Conservation (phyloP, 805 yeast genomes). For the Ogataea corticis region DNA sequence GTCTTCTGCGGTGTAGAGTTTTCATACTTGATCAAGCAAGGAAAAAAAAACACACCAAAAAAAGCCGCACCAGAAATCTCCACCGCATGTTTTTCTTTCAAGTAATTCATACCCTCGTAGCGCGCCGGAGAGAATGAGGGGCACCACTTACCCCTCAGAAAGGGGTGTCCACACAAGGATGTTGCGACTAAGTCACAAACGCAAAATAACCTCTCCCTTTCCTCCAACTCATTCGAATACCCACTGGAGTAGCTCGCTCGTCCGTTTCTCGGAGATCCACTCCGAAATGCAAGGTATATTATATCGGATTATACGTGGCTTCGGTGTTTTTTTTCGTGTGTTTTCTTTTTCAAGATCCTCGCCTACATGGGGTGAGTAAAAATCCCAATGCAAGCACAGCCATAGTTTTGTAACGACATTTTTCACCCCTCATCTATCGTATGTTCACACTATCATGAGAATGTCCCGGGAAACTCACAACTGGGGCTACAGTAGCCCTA, state of each 20-base stretch:
- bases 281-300: slow-evolving; percentile 9
- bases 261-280: not conserved
- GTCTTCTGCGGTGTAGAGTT: too few relatives aligned
- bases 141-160: not conserved
- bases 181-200: too few relatives aligned
- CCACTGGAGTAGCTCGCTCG: too few relatives aligned
- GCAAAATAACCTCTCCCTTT: too few relatives aligned
- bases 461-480: not conserved
- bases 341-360: too few relatives aligned
- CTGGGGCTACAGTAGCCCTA: too few relatives aligned
- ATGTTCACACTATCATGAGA: too few relatives aligned
- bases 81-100: slow-evolving; percentile 12
- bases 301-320: slow-evolving; percentile 8
- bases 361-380: not conserved
- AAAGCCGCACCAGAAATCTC: slow-evolving; percentile 8
- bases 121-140: not conserved
- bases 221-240: too few relatives aligned
- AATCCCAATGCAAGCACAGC: not conserved
- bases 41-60: not conserved
- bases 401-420: not conserved
- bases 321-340: not conserved
- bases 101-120: not conserved
- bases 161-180: slow-evolving; percentile 1
- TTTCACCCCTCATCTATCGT: slow-evolving; percentile 6
- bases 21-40: too few relatives aligned